Conservation (phyloP, 768 basidiomycete species). For the Suillus placidus region DNA sequence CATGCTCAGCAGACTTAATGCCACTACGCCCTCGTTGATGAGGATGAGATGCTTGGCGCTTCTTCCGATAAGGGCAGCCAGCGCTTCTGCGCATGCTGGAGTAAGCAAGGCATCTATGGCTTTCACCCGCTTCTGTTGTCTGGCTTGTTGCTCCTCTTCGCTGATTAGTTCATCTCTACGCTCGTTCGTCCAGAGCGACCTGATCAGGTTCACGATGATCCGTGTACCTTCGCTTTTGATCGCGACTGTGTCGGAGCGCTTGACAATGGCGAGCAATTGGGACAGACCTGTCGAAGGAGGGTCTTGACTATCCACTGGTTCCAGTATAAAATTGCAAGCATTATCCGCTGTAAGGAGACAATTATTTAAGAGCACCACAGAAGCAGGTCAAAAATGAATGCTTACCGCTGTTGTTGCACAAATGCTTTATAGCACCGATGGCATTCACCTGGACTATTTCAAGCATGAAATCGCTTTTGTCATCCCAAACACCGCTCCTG, state of each 20-base stretch:
- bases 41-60: conserved; percentile 83
- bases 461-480: conserved; percentile 74
- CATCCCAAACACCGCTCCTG: conserved; percentile 68
- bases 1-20: conserved; percentile 75
- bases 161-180: conserved; percentile 30
- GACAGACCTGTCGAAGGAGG: conserved; percentile 54
- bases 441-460: conserved; percentile 87
- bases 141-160: conserved; percentile 40
- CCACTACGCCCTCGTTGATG: conserved; percentile 87
- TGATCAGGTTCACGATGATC: conserved; percentile 82
- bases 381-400: conserved; percentile 25
- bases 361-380: conserved; percentile 39
- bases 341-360: conserved; percentile 44
- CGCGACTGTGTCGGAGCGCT: conserved; percentile 78
- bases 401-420: conserved; percentile 78
- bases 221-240: conserved; percentile 91
- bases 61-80: conserved; percentile 72
- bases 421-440: conserved; percentile 86
- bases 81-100: conserved; percentile 56
- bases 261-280: conserved; percentile 73
- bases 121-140: conserved; percentile 51
- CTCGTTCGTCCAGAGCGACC: conserved; percentile 71
- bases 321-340: conserved; percentile 52
- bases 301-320: conserved; percentile 35
- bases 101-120: conserved; percentile 57